Percentiles rank a stretch among this genome's conserved stretches.
These are phyloP conservation scores for Ustanciosporium gigantosporum DNA, from an alignment of 1,284 basidiomycete genomes.

Conservation along the genomic window DNA sequence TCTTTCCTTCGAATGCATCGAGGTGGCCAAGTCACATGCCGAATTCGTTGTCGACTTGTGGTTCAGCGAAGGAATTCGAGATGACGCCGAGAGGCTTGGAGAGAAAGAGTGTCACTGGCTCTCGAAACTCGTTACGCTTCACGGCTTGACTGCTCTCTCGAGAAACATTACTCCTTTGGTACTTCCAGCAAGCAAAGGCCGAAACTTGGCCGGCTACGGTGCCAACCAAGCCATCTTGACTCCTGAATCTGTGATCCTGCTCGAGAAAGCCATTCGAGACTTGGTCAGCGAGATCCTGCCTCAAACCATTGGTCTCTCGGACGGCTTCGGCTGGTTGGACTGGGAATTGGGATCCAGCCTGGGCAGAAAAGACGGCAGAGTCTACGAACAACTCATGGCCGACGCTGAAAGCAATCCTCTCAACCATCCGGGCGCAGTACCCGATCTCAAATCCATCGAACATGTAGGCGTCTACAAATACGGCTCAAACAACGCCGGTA, in stretches of 20 bases:
- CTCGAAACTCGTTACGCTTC: slow-evolving; percentile 43
- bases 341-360: slow-evolving; percentile 71
- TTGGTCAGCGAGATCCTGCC: slow-evolving; percentile 68
- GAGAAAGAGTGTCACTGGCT: slow-evolving; percentile 32
- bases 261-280: slow-evolving; percentile 68
- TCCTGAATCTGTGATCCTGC: slow-evolving; percentile 65
- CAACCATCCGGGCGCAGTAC: slow-evolving; percentile 63
- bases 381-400: slow-evolving; percentile 73
- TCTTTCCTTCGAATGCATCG: slow-evolving; percentile 50
- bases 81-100: slow-evolving; percentile 34
- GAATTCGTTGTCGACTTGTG: slow-evolving; percentile 53
- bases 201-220: slow-evolving; percentile 69
- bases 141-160: slow-evolving; percentile 41
- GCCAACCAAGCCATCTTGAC: slow-evolving; percentile 63
- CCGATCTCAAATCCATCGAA: slow-evolving; percentile 21
- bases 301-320: slow-evolving; percentile 72
- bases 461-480: slow-evolving; percentile 43
- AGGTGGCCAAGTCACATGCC: slow-evolving; percentile 49
- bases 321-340: slow-evolving; percentile 76
- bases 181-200: slow-evolving; percentile 67
- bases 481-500: slow-evolving; percentile 35
- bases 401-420: slow-evolving; percentile 71
- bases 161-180: slow-evolving; percentile 63
- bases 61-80: slow-evolving; percentile 48
- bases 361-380: slow-evolving; percentile 71